Percentiles rank a stretch among this genome's conserved stretches.
Evolutionary conservation across 371 early-diverging fungal genomes (phyloP).

Genomic region (Rhizopus stolonifer): DNA sequence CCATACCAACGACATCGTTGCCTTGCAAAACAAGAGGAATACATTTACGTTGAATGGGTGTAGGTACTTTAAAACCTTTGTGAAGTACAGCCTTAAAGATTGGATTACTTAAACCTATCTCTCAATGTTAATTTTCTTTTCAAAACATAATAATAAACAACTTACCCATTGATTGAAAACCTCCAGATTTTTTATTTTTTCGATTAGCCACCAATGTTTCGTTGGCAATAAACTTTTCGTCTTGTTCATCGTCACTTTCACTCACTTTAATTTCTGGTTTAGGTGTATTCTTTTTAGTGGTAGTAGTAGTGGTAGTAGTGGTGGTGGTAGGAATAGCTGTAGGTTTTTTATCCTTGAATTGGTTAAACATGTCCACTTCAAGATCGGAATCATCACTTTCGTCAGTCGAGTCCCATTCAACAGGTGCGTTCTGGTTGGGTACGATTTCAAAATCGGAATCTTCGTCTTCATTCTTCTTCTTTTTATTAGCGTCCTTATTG

Average conservation of each 20-base stretch:
- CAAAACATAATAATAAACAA: background rate
- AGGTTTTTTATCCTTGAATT: slow-evolving; percentile 25
- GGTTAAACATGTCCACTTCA: slow-evolving; percentile 43
- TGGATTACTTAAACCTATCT: slow-evolving; percentile 69
- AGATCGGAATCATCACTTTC: slow-evolving; percentile 29
- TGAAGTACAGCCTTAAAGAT: slow-evolving; percentile 85
- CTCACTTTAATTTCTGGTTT: slow-evolving; percentile 15
- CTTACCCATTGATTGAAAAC: slow-evolving; percentile 95
- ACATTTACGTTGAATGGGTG: slow-evolving; percentile 97
- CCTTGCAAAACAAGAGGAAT: slow-evolving; percentile 92
- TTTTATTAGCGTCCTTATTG: slow-evolving; percentile 35
- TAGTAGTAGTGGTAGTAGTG: slow-evolving; percentile 12
- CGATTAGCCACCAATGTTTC: slow-evolving; percentile 69
- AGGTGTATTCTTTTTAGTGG: slow-evolving; percentile 15
- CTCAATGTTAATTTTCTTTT: background rate
- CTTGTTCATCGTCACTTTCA: slow-evolving; percentile 39
- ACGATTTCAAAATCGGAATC: slow-evolving; percentile 41
- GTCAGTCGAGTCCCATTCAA: slow-evolving; percentile 1
- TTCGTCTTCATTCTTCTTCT: slow-evolving; percentile 22
- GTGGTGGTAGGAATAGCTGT: too few species aligned
- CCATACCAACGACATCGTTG: slow-evolving; percentile 96
- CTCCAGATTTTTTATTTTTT: slow-evolving; percentile 92
- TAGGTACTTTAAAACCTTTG: slow-evolving; percentile 96
- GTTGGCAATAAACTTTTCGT: slow-evolving; percentile 53
- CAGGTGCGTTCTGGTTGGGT: slow-evolving; percentile 1